Percentiles rank a stretch among this genome's conserved stretches.
Evolutionary conservation across 1,284 basidiomycete species (phyloP).

Genomic region (Garcileccinum viscosum): DNA sequence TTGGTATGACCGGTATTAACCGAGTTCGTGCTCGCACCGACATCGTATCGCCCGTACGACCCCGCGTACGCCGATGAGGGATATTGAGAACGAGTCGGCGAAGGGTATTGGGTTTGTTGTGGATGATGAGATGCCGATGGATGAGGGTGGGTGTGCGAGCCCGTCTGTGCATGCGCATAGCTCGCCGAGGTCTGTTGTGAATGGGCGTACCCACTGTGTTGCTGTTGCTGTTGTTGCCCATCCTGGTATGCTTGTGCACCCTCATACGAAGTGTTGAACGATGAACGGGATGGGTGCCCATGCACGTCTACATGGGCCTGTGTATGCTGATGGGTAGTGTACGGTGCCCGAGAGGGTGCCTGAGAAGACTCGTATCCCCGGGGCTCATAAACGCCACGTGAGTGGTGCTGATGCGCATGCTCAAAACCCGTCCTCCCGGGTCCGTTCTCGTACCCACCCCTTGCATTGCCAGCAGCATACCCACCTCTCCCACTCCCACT

Average conservation of each 20-base stretch:
- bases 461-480: conserved; percentile 28
- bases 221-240: conserved; percentile 25
- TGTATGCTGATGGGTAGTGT: conserved; percentile 25
- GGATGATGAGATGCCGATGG: conserved; percentile 36
- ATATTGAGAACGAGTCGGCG: conserved; percentile 36
- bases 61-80: conserved; percentile 28
- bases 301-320: conserved; percentile 31
- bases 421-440: conserved; percentile 32
- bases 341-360: conserved; percentile 26
- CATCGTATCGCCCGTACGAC: conserved; percentile 33
- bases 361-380: conserved; percentile 32
- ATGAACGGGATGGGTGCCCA: conserved; percentile 26
- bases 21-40: conserved; percentile 19
- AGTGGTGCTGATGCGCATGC: conserved; percentile 30
- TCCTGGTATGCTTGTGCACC: conserved; percentile 34
- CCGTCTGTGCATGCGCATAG: conserved; percentile 35
- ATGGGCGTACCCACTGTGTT: conserved; percentile 29
- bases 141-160: conserved; percentile 35
- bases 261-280: conserved; percentile 37
- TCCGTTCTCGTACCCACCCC: conserved; percentile 31
- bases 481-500: conserved; percentile 24
- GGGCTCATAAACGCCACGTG: conserved; percentile 31
- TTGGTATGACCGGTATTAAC: conserved; percentile 15
- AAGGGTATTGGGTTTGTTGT: conserved; percentile 39
- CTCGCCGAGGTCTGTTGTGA: conserved; percentile 33